phyloP scores from a whole-genome alignment of 805 yeast species.

The Starmera quercuum region DNA sequence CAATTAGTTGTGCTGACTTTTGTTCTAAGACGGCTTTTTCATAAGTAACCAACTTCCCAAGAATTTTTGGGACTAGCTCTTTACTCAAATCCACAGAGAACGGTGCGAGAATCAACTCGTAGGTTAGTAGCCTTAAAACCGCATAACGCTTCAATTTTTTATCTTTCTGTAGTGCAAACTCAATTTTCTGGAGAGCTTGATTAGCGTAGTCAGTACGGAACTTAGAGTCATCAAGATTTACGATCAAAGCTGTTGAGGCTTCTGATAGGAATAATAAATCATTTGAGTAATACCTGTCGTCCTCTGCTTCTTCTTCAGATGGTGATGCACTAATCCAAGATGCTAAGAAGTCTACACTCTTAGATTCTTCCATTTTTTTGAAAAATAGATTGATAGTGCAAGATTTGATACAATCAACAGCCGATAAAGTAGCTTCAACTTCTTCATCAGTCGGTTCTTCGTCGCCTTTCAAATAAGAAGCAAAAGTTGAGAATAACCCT shows the following conservation, averaged over 20 bases:
- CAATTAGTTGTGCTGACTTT: constrained; percentile 10
- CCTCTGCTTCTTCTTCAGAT: no score
- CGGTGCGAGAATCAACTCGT: constrained; percentile 37
- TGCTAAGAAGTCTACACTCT: constrained; percentile 19
- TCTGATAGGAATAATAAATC: constrained; percentile 44
- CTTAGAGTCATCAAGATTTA: no score
- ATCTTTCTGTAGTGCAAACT: constrained; percentile 14
- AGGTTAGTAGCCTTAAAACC: constrained; percentile 39
- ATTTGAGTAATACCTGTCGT: constrained; percentile 37
- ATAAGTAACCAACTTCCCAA: constrained; percentile 7
- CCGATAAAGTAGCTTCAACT: constrained; percentile 74
- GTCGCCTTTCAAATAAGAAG: constrained; percentile 89
- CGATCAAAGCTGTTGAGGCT: constrained; percentile 21
- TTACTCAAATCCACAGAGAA: background rate
- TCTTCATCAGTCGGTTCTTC: constrained; percentile 95
- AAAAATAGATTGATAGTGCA: constrained; percentile 54
- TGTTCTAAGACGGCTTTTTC: constrained; percentile 11
- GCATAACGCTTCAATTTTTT: constrained; percentile 13
- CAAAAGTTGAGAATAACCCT: constrained; percentile 85
- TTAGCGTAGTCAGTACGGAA: no score
- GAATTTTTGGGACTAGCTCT: constrained; percentile 1
- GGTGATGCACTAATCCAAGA: constrained; percentile 25
- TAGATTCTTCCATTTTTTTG: constrained; percentile 28
- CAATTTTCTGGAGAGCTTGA: constrained; percentile 11
- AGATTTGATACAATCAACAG: constrained; percentile 75